phyloP scores from a whole-genome alignment of 2,329 filamentous ascomycete genomes.

The Pochonia chlamydosporia region DNA sequence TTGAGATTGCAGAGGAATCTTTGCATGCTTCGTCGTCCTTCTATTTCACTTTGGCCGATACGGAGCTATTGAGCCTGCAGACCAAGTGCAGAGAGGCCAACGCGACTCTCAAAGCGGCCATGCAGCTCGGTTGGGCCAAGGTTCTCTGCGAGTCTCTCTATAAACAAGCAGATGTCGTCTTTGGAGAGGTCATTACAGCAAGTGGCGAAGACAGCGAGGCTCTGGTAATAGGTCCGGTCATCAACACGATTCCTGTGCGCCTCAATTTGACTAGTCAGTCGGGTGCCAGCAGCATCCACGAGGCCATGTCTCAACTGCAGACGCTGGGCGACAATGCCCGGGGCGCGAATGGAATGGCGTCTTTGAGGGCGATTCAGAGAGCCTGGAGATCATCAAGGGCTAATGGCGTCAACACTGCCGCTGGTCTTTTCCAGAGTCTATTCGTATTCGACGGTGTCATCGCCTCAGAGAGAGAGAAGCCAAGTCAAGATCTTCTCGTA shows the following conservation, averaged over 20 bases:
- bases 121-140: conserved; percentile 17
- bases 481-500: background rate
- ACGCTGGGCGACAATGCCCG: conserved; percentile 13
- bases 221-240: conserved; percentile 11
- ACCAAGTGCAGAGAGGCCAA: conserved; percentile 9
- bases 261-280: conserved; percentile 2
- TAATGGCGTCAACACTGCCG: conserved; percentile 3
- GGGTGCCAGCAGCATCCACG: conserved; percentile 2
- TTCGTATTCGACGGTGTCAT: conserved; percentile 19
- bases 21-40: conserved; percentile 1
- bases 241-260: conserved; percentile 18
- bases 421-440: conserved; percentile 17
- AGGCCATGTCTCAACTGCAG: conserved; percentile 9
- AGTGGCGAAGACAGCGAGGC: conserved; percentile 1
- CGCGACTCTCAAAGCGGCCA: conserved; percentile 13
- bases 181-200: conserved; percentile 14
- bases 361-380: conserved; percentile 15
- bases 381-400: conserved; percentile 15
- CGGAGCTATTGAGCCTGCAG: conserved; percentile 8
- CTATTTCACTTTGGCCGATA: background rate
- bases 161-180: conserved; percentile 14
- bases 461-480: background rate
- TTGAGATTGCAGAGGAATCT: background rate
- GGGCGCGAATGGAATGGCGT: conserved; percentile 13
- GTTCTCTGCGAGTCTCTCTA: conserved; percentile 17